These are phyloP conservation scores for Collybia nuda DNA, from an alignment of 768 basidiomycete species.

Conservation along the genomic window DNA sequence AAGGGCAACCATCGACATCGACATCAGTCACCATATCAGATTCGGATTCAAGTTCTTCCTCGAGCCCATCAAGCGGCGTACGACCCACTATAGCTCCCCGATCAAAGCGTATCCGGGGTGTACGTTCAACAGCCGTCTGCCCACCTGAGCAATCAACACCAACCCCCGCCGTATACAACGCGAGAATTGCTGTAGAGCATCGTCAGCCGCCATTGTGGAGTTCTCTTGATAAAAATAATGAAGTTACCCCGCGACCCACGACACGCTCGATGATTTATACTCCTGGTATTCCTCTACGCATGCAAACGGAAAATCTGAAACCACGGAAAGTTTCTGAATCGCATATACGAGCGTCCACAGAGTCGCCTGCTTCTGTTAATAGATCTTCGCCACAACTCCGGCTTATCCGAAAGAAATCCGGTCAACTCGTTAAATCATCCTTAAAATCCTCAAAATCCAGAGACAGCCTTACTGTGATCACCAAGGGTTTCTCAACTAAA, in stretches of 20 bases:
- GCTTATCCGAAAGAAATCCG: slow-evolving; percentile 88
- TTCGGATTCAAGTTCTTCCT: slow-evolving; percentile 34
- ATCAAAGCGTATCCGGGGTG: slow-evolving; percentile 32
- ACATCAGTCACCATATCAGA: slow-evolving; percentile 16
- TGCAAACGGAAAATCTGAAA: slow-evolving; percentile 22
- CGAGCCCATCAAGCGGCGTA: slow-evolving; percentile 33
- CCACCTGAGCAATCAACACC: slow-evolving; percentile 45
- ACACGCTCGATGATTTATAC: slow-evolving; percentile 35
- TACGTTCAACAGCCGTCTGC: slow-evolving; percentile 21
- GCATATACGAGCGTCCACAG: slow-evolving; percentile 23
- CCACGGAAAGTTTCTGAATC: slow-evolving; percentile 29
- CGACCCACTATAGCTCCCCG: slow-evolving; percentile 35
- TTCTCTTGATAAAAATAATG: slow-evolving; percentile 12
- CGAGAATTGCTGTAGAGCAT: slow-evolving; percentile 11
- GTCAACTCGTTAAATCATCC: slow-evolving; percentile 89
- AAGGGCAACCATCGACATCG: slow-evolving; percentile 6
- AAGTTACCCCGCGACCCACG: slow-evolving; percentile 27
- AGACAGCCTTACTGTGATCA: slow-evolving; percentile 52
- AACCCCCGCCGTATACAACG: slow-evolving; percentile 29
- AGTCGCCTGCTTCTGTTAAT: slow-evolving; percentile 19
- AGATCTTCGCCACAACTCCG: slow-evolving; percentile 33
- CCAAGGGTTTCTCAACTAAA: slow-evolving; percentile 47
- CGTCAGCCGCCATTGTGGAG: slow-evolving; percentile 6
- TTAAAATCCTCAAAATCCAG: slow-evolving; percentile 70
- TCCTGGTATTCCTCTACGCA: slow-evolving; percentile 38